Conservation (phyloP, 441 rosid species). For the Euphorbia corollata region DNA sequence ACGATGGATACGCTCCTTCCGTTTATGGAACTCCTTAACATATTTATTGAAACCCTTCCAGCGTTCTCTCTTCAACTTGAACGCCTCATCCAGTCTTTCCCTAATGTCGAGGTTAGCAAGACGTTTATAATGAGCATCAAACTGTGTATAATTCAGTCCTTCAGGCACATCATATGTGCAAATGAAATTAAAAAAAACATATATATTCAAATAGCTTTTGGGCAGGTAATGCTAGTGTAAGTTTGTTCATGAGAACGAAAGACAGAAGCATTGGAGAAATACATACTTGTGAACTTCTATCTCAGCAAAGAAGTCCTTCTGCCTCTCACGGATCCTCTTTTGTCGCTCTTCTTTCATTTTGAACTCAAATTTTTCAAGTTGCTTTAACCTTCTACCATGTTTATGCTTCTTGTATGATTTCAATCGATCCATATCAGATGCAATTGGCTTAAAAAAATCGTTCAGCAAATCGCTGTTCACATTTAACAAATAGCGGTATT, state of each 20-base stretch:
- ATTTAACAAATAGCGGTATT: conserved; percentile 19
- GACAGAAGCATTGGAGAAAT: conserved; percentile 14
- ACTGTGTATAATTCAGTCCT: conserved; percentile 13
- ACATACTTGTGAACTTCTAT: conserved; percentile 85
- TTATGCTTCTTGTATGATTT: conserved; percentile 76
- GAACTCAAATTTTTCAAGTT: conserved; percentile 77
- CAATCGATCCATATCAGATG: conserved; percentile 64
- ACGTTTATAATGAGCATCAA: conserved; percentile 20
- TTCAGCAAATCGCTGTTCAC: conserved; percentile 63
- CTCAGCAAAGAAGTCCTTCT: conserved; percentile 92
- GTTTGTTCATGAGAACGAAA: not conserved
- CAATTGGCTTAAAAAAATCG: conserved; percentile 74
- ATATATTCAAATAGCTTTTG: not conserved
- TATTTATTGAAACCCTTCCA: conserved; percentile 80
- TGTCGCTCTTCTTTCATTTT: conserved; percentile 95
- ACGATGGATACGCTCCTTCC: conserved; percentile 89
- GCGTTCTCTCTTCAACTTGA: conserved; percentile 79
- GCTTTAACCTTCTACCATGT: conserved; percentile 88
- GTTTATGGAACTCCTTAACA: conserved; percentile 86
- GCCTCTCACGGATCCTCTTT: conserved; percentile 93
- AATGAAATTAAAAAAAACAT: not conserved
- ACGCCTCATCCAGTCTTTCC: conserved; percentile 80
- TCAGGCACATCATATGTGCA: conserved; percentile 2
- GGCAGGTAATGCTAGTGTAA: not conserved
- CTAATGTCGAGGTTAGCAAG: conserved; percentile 37